These are phyloP conservation scores for Tolypocladium guangdongense DNA, from an alignment of 2,329 filamentous ascomycete species.

Conservation along the genomic window DNA sequence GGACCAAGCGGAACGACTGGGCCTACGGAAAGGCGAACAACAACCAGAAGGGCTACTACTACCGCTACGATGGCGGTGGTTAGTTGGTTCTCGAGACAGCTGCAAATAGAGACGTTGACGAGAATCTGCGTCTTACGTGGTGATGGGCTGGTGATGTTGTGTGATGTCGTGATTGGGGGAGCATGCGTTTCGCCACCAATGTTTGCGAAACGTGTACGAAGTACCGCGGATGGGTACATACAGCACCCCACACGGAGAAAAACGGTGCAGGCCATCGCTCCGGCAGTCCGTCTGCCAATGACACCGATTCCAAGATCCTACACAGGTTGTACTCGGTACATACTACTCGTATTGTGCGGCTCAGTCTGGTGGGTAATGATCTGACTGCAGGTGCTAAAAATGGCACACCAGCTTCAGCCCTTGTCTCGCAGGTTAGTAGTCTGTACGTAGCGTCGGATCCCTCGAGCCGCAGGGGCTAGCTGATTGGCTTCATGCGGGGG, in stretches of 20 bases:
- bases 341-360: too few relatives aligned
- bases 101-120: background rate
- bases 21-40: conserved; percentile 65
- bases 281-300: background rate
- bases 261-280: too few relatives aligned
- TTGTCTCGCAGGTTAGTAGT: too few relatives aligned
- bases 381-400: background rate
- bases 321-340: too few relatives aligned
- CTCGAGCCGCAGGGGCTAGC: background rate
- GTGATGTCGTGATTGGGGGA: too few relatives aligned
- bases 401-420: background rate
- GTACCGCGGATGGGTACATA: too few relatives aligned
- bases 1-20: conserved; percentile 54
- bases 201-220: too few relatives aligned
- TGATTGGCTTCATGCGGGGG: background rate
- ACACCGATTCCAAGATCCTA: background rate
- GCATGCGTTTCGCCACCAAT: background rate
- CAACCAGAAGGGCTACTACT: conserved; percentile 55
- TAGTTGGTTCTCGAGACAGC: conserved; percentile 11
- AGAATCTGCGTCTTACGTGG: background rate
- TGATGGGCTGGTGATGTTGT: background rate
- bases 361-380: background rate
- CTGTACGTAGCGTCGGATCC: too few relatives aligned
- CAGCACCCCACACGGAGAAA: too few relatives aligned
- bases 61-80: conserved; percentile 35